phyloP scores from a whole-genome alignment of 2,329 filamentous ascomycete genomes.

The Didymella lethalis region DNA sequence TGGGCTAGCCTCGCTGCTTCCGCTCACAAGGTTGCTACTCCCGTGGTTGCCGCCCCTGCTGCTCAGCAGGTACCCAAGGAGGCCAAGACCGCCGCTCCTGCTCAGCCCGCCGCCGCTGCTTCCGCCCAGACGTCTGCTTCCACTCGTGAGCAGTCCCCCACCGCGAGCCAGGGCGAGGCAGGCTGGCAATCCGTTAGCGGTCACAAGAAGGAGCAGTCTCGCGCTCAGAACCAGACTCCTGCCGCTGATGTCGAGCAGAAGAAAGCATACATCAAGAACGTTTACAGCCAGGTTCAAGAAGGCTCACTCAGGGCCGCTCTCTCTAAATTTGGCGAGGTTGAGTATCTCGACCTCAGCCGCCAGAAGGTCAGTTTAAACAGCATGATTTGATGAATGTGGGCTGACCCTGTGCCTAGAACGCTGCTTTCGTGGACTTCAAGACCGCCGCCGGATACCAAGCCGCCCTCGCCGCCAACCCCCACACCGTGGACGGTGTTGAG shows the following conservation, averaged over 20 bases:
- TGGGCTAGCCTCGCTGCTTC: slow-evolving; percentile 76
- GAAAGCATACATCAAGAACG: slow-evolving; percentile 93
- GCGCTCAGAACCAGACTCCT: slow-evolving; percentile 70
- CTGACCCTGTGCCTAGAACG: slow-evolving; percentile 70
- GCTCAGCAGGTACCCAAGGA: slow-evolving; percentile 45
- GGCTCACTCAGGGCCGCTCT: slow-evolving; percentile 75
- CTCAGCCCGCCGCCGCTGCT: slow-evolving; percentile 35
- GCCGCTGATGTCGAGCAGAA: slow-evolving; percentile 75
- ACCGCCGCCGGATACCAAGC: slow-evolving; percentile 81
- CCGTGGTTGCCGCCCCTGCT: slow-evolving; percentile 49
- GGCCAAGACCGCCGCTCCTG: slow-evolving; percentile 48
- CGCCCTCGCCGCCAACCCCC: slow-evolving; percentile 84
- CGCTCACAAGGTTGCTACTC: slow-evolving; percentile 55
- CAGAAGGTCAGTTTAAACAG: slow-evolving; percentile 71
- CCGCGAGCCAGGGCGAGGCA: slow-evolving; percentile 62
- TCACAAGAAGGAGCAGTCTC: slow-evolving; percentile 84
- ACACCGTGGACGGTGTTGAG: slow-evolving; percentile 80
- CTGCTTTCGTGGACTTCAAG: slow-evolving; percentile 94
- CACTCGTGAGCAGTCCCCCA: slow-evolving; percentile 48
- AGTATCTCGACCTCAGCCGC: slow-evolving; percentile 70
- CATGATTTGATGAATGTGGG: not conserved
- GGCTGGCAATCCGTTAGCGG: slow-evolving; percentile 88
- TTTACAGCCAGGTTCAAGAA: slow-evolving; percentile 84
- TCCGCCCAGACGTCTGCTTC: slow-evolving; percentile 44
- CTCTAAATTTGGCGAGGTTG: slow-evolving; percentile 71